Conservation (phyloP, 1,284 basidiomycete genomes). For the Blastosporella zonata region DNA sequence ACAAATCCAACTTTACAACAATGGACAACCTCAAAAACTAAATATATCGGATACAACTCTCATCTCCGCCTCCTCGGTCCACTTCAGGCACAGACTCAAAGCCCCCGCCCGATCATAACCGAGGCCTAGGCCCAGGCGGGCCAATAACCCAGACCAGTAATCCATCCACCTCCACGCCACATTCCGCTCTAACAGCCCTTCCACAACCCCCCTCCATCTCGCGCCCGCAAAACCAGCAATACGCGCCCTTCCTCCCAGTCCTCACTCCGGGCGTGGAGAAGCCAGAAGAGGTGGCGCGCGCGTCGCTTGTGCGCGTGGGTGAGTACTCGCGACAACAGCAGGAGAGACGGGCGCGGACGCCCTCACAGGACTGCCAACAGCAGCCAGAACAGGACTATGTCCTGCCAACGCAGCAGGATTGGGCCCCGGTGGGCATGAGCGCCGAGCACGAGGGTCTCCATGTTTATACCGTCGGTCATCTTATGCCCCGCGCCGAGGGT, state of each 20-base stretch:
- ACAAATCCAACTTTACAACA: background rate
- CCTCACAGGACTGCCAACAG: background rate
- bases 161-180: background rate
- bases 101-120: background rate
- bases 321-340: slow-evolving; percentile 56
- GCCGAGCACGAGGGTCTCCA: slow-evolving; percentile 64
- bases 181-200: background rate
- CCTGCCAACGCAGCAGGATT: slow-evolving; percentile 12
- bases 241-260: slow-evolving; percentile 11
- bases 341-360: background rate
- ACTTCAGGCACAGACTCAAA: slow-evolving; percentile 11
- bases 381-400: slow-evolving; percentile 8
- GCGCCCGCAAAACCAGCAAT: slow-evolving; percentile 13
- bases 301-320: slow-evolving; percentile 67
- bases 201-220: background rate
- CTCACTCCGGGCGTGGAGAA: slow-evolving; percentile 26
- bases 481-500: slow-evolving; percentile 50
- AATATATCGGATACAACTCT: background rate
- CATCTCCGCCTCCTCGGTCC: background rate
- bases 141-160: background rate
- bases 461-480: slow-evolving; percentile 80
- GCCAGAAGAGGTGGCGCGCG: slow-evolving; percentile 58
- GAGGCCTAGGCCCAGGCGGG: background rate
- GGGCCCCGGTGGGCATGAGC: slow-evolving; percentile 5
- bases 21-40: background rate